A percentile compares a stretch with the other conserved stretches of the same genome.
phyloP scores from a whole-genome alignment of 2,329 filamentous ascomycete genomes.

The Hypoxylon rubiginosum region DNA sequence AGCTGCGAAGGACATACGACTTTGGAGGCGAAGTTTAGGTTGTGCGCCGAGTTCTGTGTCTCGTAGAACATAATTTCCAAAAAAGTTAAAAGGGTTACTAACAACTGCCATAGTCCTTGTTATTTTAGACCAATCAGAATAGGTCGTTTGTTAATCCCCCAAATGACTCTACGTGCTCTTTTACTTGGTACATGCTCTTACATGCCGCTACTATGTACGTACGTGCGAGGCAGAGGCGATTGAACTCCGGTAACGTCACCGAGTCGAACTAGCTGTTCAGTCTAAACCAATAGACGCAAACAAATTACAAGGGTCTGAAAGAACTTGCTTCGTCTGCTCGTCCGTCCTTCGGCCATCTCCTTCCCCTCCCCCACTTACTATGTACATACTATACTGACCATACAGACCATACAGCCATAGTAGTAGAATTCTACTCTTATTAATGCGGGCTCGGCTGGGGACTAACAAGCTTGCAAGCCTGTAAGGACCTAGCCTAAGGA shows the following conservation, averaged over 20 bases:
- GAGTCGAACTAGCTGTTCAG: conserved; percentile 43
- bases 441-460: conserved; percentile 35
- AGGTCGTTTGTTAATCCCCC: conserved; percentile 49
- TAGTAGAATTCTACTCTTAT: conserved; percentile 30
- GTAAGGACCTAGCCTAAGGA: neutral
- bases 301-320: conserved; percentile 40
- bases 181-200: neutral
- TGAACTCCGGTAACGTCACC: conserved; percentile 51
- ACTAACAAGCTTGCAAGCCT: conserved; percentile 15
- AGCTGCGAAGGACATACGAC: conserved; percentile 1
- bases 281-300: conserved; percentile 46
- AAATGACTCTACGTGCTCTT: conserved; percentile 30
- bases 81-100: conserved; percentile 22
- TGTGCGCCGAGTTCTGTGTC: conserved; percentile 20
- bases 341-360: conserved; percentile 51
- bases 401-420: too few species aligned
- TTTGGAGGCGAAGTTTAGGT: conserved; percentile 32
- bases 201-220: conserved; percentile 4
- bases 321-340: conserved; percentile 18
- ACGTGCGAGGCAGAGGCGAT: conserved; percentile 38
- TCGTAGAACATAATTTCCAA: conserved; percentile 9
- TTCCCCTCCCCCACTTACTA: conserved; percentile 46
- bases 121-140: conserved; percentile 47
- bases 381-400: too few species aligned
- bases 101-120: conserved; percentile 42